Evolutionary conservation across 306 rosid genomes (phyloP).

Genomic region (Erythrophleum fordii): DNA sequence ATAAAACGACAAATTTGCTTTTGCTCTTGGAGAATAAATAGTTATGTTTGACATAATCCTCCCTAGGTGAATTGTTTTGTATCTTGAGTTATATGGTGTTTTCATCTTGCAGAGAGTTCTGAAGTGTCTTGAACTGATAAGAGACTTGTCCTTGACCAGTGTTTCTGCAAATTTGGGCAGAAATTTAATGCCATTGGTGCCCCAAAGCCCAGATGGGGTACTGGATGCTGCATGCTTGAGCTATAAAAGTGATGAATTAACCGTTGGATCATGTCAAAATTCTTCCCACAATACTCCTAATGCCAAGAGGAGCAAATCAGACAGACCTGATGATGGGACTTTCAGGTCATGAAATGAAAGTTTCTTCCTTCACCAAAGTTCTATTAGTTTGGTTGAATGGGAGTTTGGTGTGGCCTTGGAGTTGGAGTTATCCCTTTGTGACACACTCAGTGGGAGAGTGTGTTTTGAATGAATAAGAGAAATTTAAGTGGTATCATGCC

Average conservation of each 20-base stretch:
- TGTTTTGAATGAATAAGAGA: conserved; percentile 44
- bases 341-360: conserved; percentile 59
- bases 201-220: conserved; percentile 85
- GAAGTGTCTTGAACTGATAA: conserved; percentile 78
- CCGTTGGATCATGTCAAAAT: conserved; percentile 75
- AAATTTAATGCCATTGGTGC: conserved; percentile 47
- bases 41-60: conserved; percentile 25
- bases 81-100: conserved; percentile 24
- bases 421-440: conserved; percentile 30
- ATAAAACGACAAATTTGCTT: conserved; percentile 27
- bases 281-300: conserved; percentile 61
- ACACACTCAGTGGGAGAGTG: conserved; percentile 31
- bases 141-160: conserved; percentile 57
- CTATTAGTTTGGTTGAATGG: conserved; percentile 65
- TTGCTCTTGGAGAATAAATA: conserved; percentile 29
- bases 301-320: conserved; percentile 60
- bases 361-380: conserved; percentile 51
- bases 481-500: conserved; percentile 38
- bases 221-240: conserved; percentile 84
- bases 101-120: conserved; percentile 72
- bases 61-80: conserved; percentile 21
- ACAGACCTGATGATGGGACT: conserved; percentile 43
- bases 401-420: conserved; percentile 58
- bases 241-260: conserved; percentile 78
- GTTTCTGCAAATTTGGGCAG: conserved; percentile 46